These are phyloP conservation scores for Aureobasidium leucospermi DNA, from an alignment of 2,329 filamentous ascomycete genomes.

Conservation along the genomic window DNA sequence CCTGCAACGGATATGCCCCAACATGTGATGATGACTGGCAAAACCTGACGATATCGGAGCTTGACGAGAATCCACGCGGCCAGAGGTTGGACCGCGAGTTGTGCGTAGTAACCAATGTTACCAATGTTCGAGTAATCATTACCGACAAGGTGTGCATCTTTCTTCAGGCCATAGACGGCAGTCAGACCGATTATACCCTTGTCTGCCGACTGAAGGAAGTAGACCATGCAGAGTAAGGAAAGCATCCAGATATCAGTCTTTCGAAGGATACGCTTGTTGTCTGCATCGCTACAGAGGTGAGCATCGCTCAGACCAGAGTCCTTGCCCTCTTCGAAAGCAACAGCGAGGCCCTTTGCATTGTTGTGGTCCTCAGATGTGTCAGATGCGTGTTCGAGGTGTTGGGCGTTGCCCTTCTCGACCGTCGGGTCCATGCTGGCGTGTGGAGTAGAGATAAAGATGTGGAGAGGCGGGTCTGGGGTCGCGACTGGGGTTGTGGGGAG, in stretches of 20 bases:
- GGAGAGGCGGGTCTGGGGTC: constrained; percentile 2
- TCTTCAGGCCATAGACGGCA: constrained; percentile 17
- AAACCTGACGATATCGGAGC: constrained; percentile 14
- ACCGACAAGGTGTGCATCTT: constrained; percentile 15
- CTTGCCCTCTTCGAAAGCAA: constrained; percentile 14
- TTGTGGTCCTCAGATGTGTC: neutral
- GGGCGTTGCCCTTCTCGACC: constrained; percentile 6
- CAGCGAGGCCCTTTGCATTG: constrained; percentile 7
- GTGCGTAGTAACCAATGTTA: constrained; percentile 17
- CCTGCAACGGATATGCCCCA: constrained; percentile 15
- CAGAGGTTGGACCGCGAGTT: constrained; percentile 14
- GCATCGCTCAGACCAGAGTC: constrained; percentile 8
- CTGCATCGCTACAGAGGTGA: constrained; percentile 13
- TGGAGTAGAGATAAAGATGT: neutral
- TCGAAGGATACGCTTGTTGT: constrained; percentile 14
- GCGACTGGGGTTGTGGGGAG: neutral
- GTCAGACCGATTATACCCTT: constrained; percentile 16
- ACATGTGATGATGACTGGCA: constrained; percentile 16
- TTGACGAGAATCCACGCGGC: constrained; percentile 15
- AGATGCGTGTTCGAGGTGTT: constrained; percentile 3
- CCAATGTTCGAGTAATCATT: constrained; percentile 17
- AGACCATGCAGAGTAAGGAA: constrained; percentile 15
- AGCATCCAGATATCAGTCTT: constrained; percentile 16
- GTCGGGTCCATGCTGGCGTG: constrained; percentile 4
- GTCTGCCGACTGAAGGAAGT: constrained; percentile 15